Base-by-base conservation (phyloP, 2,329 filamentous ascomycete genomes). In the Fusarium illudens region DNA sequence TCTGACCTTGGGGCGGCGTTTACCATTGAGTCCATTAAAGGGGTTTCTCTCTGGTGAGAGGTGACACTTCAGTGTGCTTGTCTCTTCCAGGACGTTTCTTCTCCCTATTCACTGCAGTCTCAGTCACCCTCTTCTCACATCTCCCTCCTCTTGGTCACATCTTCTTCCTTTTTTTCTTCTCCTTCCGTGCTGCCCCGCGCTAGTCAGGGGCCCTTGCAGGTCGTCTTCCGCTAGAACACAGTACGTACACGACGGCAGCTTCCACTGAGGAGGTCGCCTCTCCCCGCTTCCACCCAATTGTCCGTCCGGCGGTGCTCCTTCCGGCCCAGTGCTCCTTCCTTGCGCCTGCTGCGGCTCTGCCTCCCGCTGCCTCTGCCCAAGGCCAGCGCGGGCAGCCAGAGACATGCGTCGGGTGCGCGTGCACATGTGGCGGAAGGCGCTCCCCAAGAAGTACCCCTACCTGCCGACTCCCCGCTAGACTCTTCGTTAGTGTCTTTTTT, bases 161-260 rank as follows among this genome's bases (percentile, higher is more conserved):
- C 44, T 39, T 36, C 20, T 37, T 62, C 48, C 20, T 37, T 52
- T 33, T 17, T 53, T 56, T 52, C 27, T 32, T 33, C 51, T n/a
- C 27, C 55, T 42, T 36, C 30, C 56, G 27, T 29, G 17, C 22
- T 46, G 46, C 67, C 67, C 67, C 60, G 67, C 67, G 67, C 67
- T 70, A 70, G 67, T 68, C 50, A 62, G 34, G 67, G 59, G 67
- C 56, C 59, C 67, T 68, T 70, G 67, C 67, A 70, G 66, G 55
- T 53, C 22, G 44, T 42, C 46, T 70, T 56, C 55, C 67, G 44
- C 67, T 64, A 70, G 63, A 70, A 65, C 46, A 36, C 32, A 36
- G 44, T 58, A 58, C 54, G 32, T 58, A 58, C 22, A 30, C 44
- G 50, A 25, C 48, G 55, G 9, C 13, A 53, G 50, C 50, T 42